These are phyloP conservation scores for Canna indica DNA, from an alignment of 176 grass and related monocot species.

Conservation along the genomic window DNA sequence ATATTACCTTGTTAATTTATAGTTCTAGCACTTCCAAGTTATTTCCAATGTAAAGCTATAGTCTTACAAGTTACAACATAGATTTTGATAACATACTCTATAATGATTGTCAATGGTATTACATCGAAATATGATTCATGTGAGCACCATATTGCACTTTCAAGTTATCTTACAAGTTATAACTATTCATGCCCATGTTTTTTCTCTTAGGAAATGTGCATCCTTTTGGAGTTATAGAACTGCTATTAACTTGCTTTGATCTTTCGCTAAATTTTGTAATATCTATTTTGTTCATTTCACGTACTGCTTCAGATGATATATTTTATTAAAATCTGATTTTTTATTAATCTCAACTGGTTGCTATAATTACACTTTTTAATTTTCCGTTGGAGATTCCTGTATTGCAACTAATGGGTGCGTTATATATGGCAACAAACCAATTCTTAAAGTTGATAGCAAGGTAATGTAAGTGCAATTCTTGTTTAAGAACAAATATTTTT, in stretches of 20 bases:
- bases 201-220: no score
- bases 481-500: neutral
- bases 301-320: no score
- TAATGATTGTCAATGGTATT: neutral
- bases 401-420: constrained; percentile 90
- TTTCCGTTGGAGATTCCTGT: constrained; percentile 86
- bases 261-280: no score
- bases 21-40: neutral
- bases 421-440: constrained; percentile 98
- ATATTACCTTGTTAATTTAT: no score
- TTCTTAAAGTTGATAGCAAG: constrained; percentile 98
- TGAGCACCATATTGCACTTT: neutral
- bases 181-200: neutral
- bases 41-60: neutral
- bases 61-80: no score
- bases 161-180: neutral
- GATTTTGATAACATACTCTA: no score
- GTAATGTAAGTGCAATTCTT: constrained; percentile 10
- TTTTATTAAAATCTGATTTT: neutral
- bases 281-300: neutral
- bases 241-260: no score
- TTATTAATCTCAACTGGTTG: constrained; percentile 51
- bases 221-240: no score
- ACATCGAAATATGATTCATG: neutral
- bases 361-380: constrained; percentile 94